Conservation (phyloP, 305 asterid genomes). For the Fraxinus velutina region DNA sequence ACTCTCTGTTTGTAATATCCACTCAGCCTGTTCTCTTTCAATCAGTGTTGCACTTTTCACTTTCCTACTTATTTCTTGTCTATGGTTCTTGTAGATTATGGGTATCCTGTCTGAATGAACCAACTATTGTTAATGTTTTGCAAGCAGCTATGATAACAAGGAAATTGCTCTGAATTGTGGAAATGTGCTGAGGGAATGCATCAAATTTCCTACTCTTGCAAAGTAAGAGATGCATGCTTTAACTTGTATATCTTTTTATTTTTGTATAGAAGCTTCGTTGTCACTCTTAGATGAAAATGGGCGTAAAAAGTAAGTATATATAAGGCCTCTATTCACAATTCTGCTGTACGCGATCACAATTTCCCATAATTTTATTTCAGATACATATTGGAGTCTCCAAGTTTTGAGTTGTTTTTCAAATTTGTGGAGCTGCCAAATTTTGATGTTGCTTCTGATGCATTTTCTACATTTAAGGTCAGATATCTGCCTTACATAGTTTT, state of each 20-base stretch:
- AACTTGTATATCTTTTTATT: constrained; percentile 16
- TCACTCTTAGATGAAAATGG: constrained; percentile 20
- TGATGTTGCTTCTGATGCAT: constrained; percentile 93
- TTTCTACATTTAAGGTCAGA: constrained; percentile 88
- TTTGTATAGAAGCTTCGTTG: constrained; percentile 18
- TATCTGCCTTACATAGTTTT: constrained; percentile 18
- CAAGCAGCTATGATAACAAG: constrained; percentile 85
- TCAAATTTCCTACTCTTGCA: constrained; percentile 80
- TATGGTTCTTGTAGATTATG: background rate
- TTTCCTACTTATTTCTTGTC: background rate
- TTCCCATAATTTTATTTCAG: constrained; percentile 42
- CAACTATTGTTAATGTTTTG: constrained; percentile 18
- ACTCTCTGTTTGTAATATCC: background rate
- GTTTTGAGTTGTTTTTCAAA: constrained; percentile 93
- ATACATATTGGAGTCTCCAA: constrained; percentile 89
- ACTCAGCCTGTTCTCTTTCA: constrained; percentile 1
- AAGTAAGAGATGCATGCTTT: constrained; percentile 52
- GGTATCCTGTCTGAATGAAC: constrained; percentile 15
- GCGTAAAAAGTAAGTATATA: constrained; percentile 1
- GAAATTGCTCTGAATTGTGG: constrained; percentile 94
- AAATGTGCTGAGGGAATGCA: constrained; percentile 94
- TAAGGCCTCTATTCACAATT: constrained; percentile 20
- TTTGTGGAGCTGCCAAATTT: constrained; percentile 83
- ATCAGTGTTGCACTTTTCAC: constrained; percentile 13
- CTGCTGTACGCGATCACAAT: constrained; percentile 20